Conservation (phyloP, 176 grass and related monocot species). For the Aechmea fasciata region DNA sequence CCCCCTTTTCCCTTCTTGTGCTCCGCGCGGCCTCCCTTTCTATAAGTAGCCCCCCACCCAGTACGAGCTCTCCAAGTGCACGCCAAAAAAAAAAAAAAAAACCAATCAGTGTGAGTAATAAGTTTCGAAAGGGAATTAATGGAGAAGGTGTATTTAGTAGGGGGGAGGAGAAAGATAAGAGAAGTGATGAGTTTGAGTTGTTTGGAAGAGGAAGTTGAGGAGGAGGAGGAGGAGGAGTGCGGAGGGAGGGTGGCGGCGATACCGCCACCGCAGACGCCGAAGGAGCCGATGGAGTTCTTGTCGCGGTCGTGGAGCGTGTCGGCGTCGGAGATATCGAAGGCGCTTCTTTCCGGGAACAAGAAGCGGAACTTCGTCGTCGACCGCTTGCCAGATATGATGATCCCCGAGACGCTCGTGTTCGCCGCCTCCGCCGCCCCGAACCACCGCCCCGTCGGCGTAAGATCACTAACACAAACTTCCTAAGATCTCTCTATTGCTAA, state of each 20-base stretch:
- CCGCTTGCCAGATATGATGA: slow-evolving; percentile 43
- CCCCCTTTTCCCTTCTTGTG: slow-evolving; percentile 36
- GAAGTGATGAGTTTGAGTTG: not conserved
- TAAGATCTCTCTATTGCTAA: not conserved
- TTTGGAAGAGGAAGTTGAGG: slow-evolving; percentile 9
- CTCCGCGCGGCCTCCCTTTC: slow-evolving; percentile 40
- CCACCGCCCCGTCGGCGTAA: not conserved
- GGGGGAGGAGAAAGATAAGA: slow-evolving; percentile 14
- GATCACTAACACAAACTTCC: not conserved
- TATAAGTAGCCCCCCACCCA: slow-evolving; percentile 30
- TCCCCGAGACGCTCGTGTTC: slow-evolving; percentile 25
- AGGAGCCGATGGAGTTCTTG: slow-evolving; percentile 76
- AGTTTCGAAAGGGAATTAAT: slow-evolving; percentile 19
- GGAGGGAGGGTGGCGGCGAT: slow-evolving; percentile 10
- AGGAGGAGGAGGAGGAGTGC: slow-evolving; percentile 18
- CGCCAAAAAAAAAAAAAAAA: not conserved
- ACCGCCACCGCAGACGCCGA: slow-evolving; percentile 67
- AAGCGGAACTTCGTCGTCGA: slow-evolving; percentile 32
- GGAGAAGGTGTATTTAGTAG: slow-evolving; percentile 16
- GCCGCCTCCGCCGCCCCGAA: not conserved
- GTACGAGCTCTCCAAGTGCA: slow-evolving; percentile 4
- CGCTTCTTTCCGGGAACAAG: slow-evolving; percentile 34
- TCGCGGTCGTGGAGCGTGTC: slow-evolving; percentile 83
- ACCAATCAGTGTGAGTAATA: too few species aligned
- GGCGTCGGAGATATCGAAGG: slow-evolving; percentile 71